A percentile compares a stretch with the other conserved stretches of the same genome.
phyloP scores from a whole-genome alignment of 345 rosid species.

The Litchi chinensis region DNA sequence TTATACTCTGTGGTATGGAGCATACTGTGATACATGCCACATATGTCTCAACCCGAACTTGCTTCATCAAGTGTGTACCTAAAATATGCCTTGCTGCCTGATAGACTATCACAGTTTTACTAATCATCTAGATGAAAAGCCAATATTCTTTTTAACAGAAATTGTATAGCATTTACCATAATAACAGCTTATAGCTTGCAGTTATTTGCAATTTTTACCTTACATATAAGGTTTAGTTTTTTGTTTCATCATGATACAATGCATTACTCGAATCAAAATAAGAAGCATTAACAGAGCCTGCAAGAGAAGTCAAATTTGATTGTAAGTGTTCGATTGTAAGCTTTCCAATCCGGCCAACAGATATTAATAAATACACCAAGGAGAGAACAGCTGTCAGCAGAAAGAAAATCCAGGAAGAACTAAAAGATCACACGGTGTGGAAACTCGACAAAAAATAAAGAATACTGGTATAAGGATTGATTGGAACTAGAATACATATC shows the following conservation, averaged over 20 bases:
- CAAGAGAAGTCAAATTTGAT: background rate
- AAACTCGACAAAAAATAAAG: background rate
- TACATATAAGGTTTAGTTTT: too few relatives aligned
- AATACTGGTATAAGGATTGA: background rate
- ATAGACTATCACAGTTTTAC: too few relatives aligned
- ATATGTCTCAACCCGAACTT: too few relatives aligned
- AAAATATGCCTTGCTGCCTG: too few relatives aligned
- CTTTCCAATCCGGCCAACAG: background rate
- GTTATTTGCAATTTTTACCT: too few relatives aligned
- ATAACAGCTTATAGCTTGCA: too few relatives aligned
- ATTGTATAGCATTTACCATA: background rate
- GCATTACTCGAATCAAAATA: too few relatives aligned
- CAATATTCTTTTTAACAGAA: background rate
- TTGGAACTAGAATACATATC: conserved; percentile 1
- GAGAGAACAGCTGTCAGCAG: background rate
- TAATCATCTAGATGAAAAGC: too few relatives aligned
- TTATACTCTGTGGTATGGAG: too few relatives aligned
- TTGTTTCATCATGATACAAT: background rate
- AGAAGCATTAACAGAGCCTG: background rate
- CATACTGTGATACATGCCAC: too few relatives aligned
- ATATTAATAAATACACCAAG: background rate
- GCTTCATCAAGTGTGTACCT: too few relatives aligned
- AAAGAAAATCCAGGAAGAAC: background rate
- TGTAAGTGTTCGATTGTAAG: background rate
- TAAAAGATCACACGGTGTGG: background rate